Evolutionary conservation across 257 asterid species (phyloP).

Genomic region (Handroanthus guayacan): DNA sequence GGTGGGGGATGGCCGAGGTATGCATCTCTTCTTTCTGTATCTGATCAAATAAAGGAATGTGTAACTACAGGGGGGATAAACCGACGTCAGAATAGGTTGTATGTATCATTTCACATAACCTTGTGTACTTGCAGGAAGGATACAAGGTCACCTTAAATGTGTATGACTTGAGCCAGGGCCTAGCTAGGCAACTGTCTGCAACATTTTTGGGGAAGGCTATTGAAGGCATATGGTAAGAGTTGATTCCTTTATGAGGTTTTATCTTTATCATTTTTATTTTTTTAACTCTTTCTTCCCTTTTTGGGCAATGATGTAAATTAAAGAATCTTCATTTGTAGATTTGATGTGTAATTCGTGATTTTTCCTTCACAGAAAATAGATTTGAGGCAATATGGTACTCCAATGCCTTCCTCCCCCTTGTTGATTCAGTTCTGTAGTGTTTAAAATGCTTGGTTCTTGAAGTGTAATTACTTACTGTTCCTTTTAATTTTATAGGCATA

Average conservation of each 20-base stretch:
- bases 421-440: neutral
- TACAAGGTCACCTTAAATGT: constrained; percentile 80
- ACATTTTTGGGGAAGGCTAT: constrained; percentile 87
- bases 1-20: constrained; percentile 69
- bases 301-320: no score
- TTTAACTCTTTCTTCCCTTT: no score
- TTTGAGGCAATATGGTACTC: neutral
- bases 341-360: neutral
- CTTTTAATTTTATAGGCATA: constrained; percentile 69
- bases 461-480: neutral
- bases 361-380: neutral
- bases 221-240: constrained; percentile 89
- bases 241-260: neutral
- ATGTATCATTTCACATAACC: neutral
- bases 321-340: neutral
- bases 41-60: neutral
- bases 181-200: constrained; percentile 86
- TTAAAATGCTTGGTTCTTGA: neutral
- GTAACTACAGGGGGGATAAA: neutral
- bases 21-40: neutral
- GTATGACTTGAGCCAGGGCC: constrained; percentile 94
- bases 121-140: constrained; percentile 69
- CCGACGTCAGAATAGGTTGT: neutral
- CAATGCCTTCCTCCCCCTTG: neutral
- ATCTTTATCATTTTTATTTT: no score